phyloP scores from a whole-genome alignment of 176 grass and related monocot species.

The Thinopyrum elongatum region DNA sequence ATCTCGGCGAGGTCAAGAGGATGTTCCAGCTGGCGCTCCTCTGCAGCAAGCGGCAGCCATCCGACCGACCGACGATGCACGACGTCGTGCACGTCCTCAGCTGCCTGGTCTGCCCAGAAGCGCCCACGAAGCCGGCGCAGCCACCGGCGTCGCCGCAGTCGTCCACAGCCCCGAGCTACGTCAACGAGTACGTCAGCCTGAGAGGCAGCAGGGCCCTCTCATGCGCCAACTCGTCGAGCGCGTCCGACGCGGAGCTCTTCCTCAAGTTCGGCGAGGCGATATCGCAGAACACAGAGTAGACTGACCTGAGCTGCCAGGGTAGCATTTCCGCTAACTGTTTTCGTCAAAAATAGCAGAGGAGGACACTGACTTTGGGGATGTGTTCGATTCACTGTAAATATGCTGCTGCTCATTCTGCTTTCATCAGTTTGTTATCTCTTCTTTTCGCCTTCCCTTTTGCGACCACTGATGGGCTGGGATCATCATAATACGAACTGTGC shows the following conservation, averaged over 20 bases:
- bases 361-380: background rate
- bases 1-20: constrained; percentile 76
- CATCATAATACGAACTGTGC: constrained; percentile 37
- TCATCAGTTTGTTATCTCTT: too few relatives aligned
- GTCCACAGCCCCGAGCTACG: constrained; percentile 44
- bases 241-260: constrained; percentile 83
- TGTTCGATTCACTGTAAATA: constrained; percentile 49
- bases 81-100: constrained; percentile 72
- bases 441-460: background rate
- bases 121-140: constrained; percentile 36
- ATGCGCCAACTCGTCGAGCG: constrained; percentile 47
- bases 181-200: constrained; percentile 68
- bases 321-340: constrained; percentile 20
- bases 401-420: background rate
- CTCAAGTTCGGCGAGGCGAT: constrained; percentile 95
- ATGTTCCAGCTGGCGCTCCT: constrained; percentile 87
- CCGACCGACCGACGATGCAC: constrained; percentile 89
- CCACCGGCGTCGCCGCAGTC: background rate
- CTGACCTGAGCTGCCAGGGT: background rate
- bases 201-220: constrained; percentile 37
- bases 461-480: constrained; percentile 6
- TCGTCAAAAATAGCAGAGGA: background rate
- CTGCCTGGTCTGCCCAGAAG: constrained; percentile 45
- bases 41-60: constrained; percentile 79
- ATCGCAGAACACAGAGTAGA: constrained; percentile 65